Base-by-base conservation (phyloP, 163 green algal species). In the Chlamydomonas reinhardtii region DNA sequence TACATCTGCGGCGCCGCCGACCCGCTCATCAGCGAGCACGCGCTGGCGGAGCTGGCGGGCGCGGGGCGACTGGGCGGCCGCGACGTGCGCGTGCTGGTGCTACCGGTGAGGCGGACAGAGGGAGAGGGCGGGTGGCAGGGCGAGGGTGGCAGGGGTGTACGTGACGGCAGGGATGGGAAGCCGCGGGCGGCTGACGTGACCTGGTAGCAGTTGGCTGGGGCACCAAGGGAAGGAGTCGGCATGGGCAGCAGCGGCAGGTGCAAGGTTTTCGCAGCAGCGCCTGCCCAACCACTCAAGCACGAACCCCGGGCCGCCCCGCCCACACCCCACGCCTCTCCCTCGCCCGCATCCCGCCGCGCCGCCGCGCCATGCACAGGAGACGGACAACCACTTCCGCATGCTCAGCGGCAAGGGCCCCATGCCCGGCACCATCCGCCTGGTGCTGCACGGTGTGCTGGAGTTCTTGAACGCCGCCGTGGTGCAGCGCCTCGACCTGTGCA, bases 81-180 rank as follows among this genome's bases (percentile, higher is more conserved):
- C 24, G 90, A 93, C 76, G 78, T 91, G 35, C 78, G 90, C 34
- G 70, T 86, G 61, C 27, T 92, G 52, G 77, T 91, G 48, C 29
- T 93, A 71, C 82, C 76, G 90, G 90, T 92, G 71, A 12, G 84
- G 24, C 20, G 20, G 35, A 0, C 15, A 34, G 24, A 25, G 32
- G 34, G 32, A 3, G 43, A 14, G 39, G 43, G 0, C 37, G 35
- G 22, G 37, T 37, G 39, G 19, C n/a, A 24, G 20, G 69, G 17
- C 15, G 19, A 31, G 14, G 1, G 17, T 17, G 16, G n/a, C 6
- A 35, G 11, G 34, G 1, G 25, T 69, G 22, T 69, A n/a, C n/a
- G n/a, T n/a, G n/a, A n/a, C n/a, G n/a, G n/a, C n/a, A n/a, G n/a
- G n/a, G n/a, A n/a, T n/a, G n/a, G n/a, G n/a, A n/a, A n/a, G n/a